Evolutionary conservation across 2,329 filamentous ascomycete species (phyloP), one percentile per base, ranked within the genome.

Genomic region (Verticillium albo-atrum): DNA sequence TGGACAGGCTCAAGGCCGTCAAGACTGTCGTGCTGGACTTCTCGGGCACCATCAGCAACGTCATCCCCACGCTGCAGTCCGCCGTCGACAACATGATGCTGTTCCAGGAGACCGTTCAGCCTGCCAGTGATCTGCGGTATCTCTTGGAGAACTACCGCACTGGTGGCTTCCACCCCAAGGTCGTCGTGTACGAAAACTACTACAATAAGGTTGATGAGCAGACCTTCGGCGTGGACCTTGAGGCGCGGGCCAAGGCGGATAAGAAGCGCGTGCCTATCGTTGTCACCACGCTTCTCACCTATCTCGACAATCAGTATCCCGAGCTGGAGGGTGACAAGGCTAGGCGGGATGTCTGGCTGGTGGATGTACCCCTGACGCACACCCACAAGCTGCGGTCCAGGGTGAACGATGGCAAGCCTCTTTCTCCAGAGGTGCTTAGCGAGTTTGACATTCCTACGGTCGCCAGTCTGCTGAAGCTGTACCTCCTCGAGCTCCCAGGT

Each of bases 61-160:
- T 97, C 68, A 98, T 99, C 63, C 96, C 95, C 20, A 96, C 91
- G 70, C 79, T 99, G 63, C 95, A 98, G 75, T 94, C 94, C 61
- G 92, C 93, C 0, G 92, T 99, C 26, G 95, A 99, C 77, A 92
- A 96, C 72, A 97, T 99, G 93, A 92, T 99, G 88, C 83, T 99
- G 54, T 99, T 96, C 77, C 95, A 99, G 74, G 95, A 99, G 79
- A 98, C 95, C 0, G 91, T 99, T n/a, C 95, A 98, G 74, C 95
- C 95, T 6, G 73, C 88, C 54, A 90, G 91, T 42, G 95, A 99
- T 74, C 79, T 99, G 66, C 86, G 95, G 64, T 99, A 98, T 73
- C 83, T 99, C 61, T 82, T 99, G 53, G 95, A 99, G 77, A 99
- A 94, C 72, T 99, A 99, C 76, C 89, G 93, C 63, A 99, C 95